Percentiles rank a stretch among this genome's conserved stretches.
Evolutionary conservation across 2,329 filamentous ascomycete genomes (phyloP).

Genomic region (Furcasterigmium sp.): DNA sequence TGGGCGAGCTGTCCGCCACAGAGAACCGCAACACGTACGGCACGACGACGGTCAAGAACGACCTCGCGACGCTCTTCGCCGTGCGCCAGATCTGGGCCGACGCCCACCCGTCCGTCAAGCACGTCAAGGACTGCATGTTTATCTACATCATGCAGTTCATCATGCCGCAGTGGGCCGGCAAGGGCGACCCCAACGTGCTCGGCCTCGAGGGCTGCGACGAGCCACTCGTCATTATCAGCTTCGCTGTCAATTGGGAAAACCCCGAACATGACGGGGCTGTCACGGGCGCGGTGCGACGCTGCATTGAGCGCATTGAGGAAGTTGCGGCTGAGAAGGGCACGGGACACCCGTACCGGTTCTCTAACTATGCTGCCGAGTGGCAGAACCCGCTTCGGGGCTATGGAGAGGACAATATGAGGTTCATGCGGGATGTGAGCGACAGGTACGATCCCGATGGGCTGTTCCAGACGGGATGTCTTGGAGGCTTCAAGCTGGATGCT

Average conservation of each 20-base stretch:
- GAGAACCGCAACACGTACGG: neutral
- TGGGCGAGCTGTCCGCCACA: neutral
- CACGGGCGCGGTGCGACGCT: neutral
- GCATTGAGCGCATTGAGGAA: neutral
- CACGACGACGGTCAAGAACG: conserved; percentile 2
- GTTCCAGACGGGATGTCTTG: conserved; percentile 22
- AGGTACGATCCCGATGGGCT: conserved; percentile 21
- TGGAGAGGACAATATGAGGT: conserved; percentile 16
- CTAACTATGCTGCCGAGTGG: conserved; percentile 21
- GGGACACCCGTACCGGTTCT: neutral
- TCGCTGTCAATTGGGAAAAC: neutral
- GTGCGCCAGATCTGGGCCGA: neutral
- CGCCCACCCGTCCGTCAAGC: neutral
- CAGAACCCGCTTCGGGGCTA: conserved; percentile 23
- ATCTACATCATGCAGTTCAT: neutral
- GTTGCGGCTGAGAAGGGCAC: neutral
- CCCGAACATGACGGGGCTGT: neutral
- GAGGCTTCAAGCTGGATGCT: conserved; percentile 24
- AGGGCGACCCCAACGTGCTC: conserved; percentile 1
- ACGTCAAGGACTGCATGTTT: conserved; percentile 2
- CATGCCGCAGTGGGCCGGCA: neutral
- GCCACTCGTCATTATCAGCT: conserved; percentile 1
- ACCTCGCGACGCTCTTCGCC: neutral
- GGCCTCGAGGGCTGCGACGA: neutral
- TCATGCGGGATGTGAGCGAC: conserved; percentile 18